Percentiles rank a stretch among this genome's conserved stretches.
Conservation (phyloP, 345 rosid species). For the Eutrema heterophyllum region DNA sequence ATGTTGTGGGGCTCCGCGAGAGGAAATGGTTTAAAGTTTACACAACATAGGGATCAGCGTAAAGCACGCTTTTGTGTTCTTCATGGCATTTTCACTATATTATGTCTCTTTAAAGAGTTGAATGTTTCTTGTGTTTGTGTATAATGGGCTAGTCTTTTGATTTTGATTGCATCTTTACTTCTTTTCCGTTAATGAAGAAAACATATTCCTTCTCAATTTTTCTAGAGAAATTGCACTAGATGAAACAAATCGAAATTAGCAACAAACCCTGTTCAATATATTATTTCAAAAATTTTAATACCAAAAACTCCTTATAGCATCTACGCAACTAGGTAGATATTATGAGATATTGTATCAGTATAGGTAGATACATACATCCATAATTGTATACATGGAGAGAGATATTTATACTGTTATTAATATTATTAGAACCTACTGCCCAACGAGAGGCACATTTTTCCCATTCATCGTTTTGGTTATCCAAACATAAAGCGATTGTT, state of each 20-base stretch:
- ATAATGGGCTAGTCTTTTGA: neutral
- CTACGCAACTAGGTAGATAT: too few relatives aligned
- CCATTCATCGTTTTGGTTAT: neutral
- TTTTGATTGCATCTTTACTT: neutral
- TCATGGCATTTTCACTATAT: neutral
- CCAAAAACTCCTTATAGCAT: too few relatives aligned
- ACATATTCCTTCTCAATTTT: neutral
- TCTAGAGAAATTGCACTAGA: neutral
- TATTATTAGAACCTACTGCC: too few relatives aligned
- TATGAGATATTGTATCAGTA: too few relatives aligned
- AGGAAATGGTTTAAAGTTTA: neutral
- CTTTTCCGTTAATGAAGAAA: neutral
- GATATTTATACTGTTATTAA: too few relatives aligned
- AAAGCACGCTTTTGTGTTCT: constrained; percentile 3
- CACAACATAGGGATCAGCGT: constrained; percentile 20
- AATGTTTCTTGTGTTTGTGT: neutral
- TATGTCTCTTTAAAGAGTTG: neutral
- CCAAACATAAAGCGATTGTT: too few relatives aligned
- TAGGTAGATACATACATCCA: too few relatives aligned
- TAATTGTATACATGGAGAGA: too few relatives aligned
- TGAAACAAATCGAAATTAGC: too few relatives aligned
- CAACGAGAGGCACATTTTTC: too few relatives aligned
- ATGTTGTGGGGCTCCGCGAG: neutral
- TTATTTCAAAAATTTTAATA: too few relatives aligned
- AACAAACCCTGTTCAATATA: too few relatives aligned